Percentiles rank a stretch among this genome's conserved stretches.
Conservation (phyloP, 2,329 filamentous ascomycete species). For the Sordariomycetes sp. region DNA sequence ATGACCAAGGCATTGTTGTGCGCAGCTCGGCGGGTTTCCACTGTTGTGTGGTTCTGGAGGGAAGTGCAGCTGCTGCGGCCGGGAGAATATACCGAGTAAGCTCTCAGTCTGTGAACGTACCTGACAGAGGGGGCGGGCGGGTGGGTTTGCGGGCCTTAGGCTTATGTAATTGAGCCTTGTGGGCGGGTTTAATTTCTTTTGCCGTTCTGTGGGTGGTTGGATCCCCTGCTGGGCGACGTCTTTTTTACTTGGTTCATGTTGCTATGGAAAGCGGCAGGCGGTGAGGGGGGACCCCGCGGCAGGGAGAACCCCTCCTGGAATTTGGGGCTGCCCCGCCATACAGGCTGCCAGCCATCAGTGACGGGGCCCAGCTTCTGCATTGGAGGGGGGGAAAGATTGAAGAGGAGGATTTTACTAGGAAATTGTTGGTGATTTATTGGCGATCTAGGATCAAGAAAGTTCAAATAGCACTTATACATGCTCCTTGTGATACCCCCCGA, state of each 20-base stretch:
- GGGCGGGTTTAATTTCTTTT: not conserved
- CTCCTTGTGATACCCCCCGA: not conserved
- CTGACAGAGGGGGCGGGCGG: too few species aligned
- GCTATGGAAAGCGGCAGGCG: not conserved
- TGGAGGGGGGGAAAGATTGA: too few species aligned
- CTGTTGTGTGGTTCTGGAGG: too few species aligned
- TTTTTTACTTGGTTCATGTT: not conserved
- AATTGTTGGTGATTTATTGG: not conserved
- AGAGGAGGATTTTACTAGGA: not conserved
- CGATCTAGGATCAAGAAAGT: not conserved
- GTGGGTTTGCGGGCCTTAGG: not conserved
- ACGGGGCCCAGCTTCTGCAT: not conserved
- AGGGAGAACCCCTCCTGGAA: not conserved
- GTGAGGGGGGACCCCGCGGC: not conserved
- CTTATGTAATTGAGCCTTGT: not conserved
- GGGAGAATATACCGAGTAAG: too few species aligned
- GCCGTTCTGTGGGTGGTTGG: not conserved
- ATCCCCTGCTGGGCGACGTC: not conserved
- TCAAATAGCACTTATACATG: not conserved
- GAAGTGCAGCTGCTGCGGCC: too few species aligned
- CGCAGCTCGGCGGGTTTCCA: too few species aligned
- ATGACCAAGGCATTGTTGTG: too few species aligned
- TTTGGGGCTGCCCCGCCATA: not conserved
- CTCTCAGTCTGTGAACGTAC: too few species aligned
- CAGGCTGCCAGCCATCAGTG: not conserved